Base-by-base conservation (phyloP, 2,329 filamentous ascomycete genomes). In the Tolypocladium tropicale region DNA sequence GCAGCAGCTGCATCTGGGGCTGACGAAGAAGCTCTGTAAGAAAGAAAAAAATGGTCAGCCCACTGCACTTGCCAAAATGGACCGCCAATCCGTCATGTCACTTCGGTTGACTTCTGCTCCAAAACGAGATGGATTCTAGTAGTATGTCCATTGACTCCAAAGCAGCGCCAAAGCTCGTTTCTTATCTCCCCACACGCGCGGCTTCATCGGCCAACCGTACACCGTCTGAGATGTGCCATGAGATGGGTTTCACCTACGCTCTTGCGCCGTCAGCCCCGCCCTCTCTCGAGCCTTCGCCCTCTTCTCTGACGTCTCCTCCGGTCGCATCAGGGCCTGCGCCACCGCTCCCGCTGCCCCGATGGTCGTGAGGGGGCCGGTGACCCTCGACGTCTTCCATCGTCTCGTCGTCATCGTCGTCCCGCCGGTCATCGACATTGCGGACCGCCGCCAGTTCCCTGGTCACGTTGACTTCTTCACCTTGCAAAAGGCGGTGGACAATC, bases 221-320 rank as follows among this genome's bases (percentile, higher is more conserved):
- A 60, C 62, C 62, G 56, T 61, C 61, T 58, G 46, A 56, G 53
- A 62, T 62, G 49, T 62, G 60, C 65, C 62, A 64, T 58, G 65
- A 62, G 66, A 67, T 63, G 64, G 67, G 65, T 63, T 62, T 68
- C 58, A 99, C 95, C 93, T 97, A 99, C 94, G 93, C 94, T 96
- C 94, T 85, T 76, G 90, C 95, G 68, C 95, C 94, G 75, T 97
- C 94, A 64, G 90, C 90, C 70, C 95, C 94, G 58, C 93, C 94
- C 74, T 96, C 91, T 76, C 95, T 82, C 61, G 93, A 84, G 63
- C 84, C 85, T 71, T 90, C 85, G 57, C 94, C 94, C 72, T 97
- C 94, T 72, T 95, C 86, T 72, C 92, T 84, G 64, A 96, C 77
- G 70, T 99, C 93, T 61, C 92, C 93, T 56, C 93, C 93, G 3